Conservation (phyloP, 305 asterid genomes). For the Euphrasia arctica region DNA sequence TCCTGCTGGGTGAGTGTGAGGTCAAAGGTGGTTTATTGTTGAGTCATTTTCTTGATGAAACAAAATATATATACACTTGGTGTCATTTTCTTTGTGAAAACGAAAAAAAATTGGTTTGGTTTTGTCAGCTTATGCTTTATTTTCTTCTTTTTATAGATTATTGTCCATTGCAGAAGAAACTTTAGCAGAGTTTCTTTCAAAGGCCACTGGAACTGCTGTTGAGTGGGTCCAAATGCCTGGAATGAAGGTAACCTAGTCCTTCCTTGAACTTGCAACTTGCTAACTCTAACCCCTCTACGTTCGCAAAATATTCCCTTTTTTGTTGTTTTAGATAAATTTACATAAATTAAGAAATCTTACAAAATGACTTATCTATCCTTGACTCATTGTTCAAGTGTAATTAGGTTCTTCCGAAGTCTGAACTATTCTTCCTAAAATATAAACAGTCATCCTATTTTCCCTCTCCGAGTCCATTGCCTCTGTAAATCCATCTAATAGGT, state of each 20-base stretch:
- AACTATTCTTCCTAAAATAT: no score
- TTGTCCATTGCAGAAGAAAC: slow-evolving; percentile 99
- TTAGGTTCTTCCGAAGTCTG: no score
- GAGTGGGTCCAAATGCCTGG: slow-evolving; percentile 99
- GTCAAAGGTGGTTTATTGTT: slow-evolving; percentile 36
- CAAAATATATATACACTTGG: slow-evolving; percentile 2
- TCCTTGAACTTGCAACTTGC: slow-evolving; percentile 24
- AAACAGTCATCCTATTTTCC: no score
- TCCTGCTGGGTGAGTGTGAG: slow-evolving; percentile 91
- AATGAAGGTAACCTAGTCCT: slow-evolving; percentile 69
- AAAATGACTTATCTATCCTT: no score
- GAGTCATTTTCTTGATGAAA: slow-evolving; percentile 45
- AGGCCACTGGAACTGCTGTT: slow-evolving; percentile 98
- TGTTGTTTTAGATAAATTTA: background rate
- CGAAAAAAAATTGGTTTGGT: slow-evolving; percentile 25
- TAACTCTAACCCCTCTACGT: background rate
- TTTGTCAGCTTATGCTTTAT: slow-evolving; percentile 39
- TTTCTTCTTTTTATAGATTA: slow-evolving; percentile 57
- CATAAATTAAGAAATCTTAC: background rate
- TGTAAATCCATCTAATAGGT: no score
- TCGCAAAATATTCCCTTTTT: no score
- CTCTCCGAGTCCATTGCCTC: no score
- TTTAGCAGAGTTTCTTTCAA: slow-evolving; percentile 88
- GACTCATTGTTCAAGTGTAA: no score
- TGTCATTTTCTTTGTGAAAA: slow-evolving; percentile 30